These are phyloP conservation scores for Calonectria multiphialidica DNA, from an alignment of 2,329 filamentous ascomycete genomes.

Conservation along the genomic window DNA sequence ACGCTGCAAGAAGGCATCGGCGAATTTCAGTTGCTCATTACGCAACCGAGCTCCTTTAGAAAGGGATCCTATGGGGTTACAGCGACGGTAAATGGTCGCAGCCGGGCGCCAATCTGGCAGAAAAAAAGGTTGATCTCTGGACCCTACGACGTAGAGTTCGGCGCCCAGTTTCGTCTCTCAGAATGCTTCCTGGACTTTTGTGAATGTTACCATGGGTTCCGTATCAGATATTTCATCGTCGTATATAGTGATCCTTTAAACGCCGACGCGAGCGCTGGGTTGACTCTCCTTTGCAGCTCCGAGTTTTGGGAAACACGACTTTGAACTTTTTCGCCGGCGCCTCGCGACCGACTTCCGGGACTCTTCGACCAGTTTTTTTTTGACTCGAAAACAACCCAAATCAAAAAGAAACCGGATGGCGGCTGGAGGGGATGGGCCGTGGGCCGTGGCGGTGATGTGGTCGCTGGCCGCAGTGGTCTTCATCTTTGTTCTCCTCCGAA, in stretches of 20 bases:
- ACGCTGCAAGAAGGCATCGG: not conserved
- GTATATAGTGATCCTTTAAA: not conserved
- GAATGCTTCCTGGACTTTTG: not conserved
- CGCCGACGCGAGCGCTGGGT: not conserved
- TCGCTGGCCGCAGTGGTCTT: slow-evolving; percentile 37
- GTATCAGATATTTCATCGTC: not conserved
- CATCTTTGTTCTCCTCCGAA: slow-evolving; percentile 48
- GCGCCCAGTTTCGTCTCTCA: not conserved
- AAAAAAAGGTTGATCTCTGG: not conserved
- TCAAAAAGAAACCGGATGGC: slow-evolving; percentile 23
- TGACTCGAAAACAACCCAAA: too few relatives aligned
- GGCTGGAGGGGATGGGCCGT: slow-evolving; percentile 33
- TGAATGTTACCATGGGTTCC: not conserved
- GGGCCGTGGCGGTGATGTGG: slow-evolving; percentile 45
- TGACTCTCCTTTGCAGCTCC: not conserved
- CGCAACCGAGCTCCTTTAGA: not conserved
- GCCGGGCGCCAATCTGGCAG: not conserved
- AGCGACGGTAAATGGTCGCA: not conserved
- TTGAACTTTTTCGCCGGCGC: not conserved
- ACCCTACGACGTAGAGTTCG: not conserved
- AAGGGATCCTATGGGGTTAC: not conserved
- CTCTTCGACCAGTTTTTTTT: not conserved
- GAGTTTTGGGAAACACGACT: not conserved
- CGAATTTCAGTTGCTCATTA: not conserved
- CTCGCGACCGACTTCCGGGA: not conserved